Evolutionary conservation across 129 eudicot species (phyloP).

Genomic region (Tanacetum coccineum): DNA sequence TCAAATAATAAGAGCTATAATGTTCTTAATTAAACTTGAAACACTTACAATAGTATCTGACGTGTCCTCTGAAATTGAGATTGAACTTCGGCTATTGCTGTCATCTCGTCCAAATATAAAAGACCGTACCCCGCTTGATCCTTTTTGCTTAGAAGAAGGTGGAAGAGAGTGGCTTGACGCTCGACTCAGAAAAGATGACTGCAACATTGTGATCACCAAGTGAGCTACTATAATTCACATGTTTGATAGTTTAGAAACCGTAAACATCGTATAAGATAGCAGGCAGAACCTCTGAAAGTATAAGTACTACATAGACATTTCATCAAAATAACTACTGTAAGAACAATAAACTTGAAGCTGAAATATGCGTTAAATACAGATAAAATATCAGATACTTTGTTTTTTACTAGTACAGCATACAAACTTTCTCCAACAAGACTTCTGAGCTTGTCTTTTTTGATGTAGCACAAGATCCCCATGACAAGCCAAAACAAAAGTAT

Average conservation of each 20-base stretch:
- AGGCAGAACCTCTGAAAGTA: not conserved
- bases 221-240: not conserved
- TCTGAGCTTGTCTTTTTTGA: too few relatives aligned
- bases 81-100: conserved; percentile 71
- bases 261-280: conserved; percentile 1
- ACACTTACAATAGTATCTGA: conserved; percentile 45
- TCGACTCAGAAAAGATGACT: conserved; percentile 80
- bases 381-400: too few relatives aligned
- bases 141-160: conserved; percentile 50
- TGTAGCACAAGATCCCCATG: too few relatives aligned
- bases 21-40: not conserved
- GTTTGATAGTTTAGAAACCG: not conserved
- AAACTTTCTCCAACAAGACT: too few relatives aligned
- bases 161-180: conserved; percentile 43
- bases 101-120: conserved; percentile 85
- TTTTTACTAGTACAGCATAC: too few relatives aligned
- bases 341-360: too few relatives aligned
- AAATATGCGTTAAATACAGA: too few relatives aligned
- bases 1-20: too few relatives aligned
- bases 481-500: too few relatives aligned
- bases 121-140: conserved; percentile 42
- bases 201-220: conserved; percentile 27
- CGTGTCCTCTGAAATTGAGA: conserved; percentile 48
- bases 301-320: too few relatives aligned
- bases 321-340: too few relatives aligned